Evolutionary conservation across 768 basidiomycete species (phyloP).

Genomic region (Auricularia heimuer): DNA sequence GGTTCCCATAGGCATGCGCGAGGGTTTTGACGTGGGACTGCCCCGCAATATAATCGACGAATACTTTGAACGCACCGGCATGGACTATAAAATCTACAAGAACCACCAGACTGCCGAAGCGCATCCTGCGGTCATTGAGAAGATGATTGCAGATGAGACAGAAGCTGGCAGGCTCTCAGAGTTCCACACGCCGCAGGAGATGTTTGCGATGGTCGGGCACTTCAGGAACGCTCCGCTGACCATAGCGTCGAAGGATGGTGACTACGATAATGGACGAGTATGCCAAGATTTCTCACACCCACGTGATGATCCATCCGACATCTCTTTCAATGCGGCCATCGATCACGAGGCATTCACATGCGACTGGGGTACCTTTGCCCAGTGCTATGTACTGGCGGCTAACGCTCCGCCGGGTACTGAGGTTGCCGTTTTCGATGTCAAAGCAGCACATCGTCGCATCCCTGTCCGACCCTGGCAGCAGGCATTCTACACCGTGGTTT

Average conservation of each 20-base stretch:
- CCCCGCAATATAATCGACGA: background rate
- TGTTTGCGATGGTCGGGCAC: background rate
- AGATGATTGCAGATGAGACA: background rate
- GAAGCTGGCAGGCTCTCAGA: background rate
- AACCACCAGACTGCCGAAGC: background rate
- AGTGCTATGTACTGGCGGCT: constrained; percentile 10
- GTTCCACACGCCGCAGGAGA: background rate
- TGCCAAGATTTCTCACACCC: constrained; percentile 17
- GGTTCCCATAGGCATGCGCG: no score
- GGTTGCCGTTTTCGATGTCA: background rate
- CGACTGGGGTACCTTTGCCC: constrained; percentile 30
- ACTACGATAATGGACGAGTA: background rate
- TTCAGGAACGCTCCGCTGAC: background rate
- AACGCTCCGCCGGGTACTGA: constrained; percentile 24
- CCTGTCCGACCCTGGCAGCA: constrained; percentile 26
- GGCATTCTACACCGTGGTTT: constrained; percentile 18
- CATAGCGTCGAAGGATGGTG: background rate
- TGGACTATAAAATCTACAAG: background rate
- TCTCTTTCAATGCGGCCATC: constrained; percentile 21
- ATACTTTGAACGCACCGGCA: background rate
- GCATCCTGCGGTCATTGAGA: background rate
- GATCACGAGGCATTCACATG: constrained; percentile 23
- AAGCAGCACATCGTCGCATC: no score
- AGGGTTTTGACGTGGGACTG: background rate
- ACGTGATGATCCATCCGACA: no score